Percentiles rank a stretch among this genome's conserved stretches.
These are phyloP conservation scores for Cephalotrichum gorgonifer DNA, from an alignment of 2,329 filamentous ascomycete genomes.

Conservation along the genomic window DNA sequence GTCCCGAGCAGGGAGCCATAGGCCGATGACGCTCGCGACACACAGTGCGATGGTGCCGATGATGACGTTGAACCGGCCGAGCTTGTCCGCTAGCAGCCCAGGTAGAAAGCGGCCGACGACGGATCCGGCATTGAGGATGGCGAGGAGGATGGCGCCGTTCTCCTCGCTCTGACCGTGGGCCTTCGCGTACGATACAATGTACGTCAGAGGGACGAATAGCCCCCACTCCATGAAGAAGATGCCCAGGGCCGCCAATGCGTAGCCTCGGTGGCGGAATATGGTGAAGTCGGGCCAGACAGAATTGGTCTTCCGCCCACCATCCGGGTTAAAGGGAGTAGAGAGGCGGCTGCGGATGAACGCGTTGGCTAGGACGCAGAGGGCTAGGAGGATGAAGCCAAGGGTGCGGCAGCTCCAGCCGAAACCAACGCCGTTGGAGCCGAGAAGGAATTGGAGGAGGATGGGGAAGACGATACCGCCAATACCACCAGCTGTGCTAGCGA, in stretches of 20 bases:
- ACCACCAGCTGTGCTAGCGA: slow-evolving; percentile 63
- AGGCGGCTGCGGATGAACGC: slow-evolving; percentile 43
- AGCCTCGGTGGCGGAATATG: slow-evolving; percentile 50
- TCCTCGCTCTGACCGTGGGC: slow-evolving; percentile 45
- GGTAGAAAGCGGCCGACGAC: slow-evolving; percentile 68
- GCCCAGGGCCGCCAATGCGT: slow-evolving; percentile 48
- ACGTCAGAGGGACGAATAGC: slow-evolving; percentile 65
- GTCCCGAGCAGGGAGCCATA: slow-evolving; percentile 59
- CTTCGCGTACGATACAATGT: slow-evolving; percentile 62
- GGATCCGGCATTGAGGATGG: slow-evolving; percentile 70
- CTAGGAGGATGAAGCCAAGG: slow-evolving; percentile 37
- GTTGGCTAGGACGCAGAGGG: slow-evolving; percentile 34
- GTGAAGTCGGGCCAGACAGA: slow-evolving; percentile 45
- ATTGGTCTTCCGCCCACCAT: slow-evolving; percentile 11
- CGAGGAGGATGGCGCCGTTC: slow-evolving; percentile 65
- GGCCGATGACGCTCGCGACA: slow-evolving; percentile 45
- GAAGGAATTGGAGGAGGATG: slow-evolving; percentile 32
- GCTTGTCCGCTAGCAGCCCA: slow-evolving; percentile 62
- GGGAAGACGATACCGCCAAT: slow-evolving; percentile 58
- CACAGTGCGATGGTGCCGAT: slow-evolving; percentile 52
- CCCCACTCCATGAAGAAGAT: slow-evolving; percentile 64
- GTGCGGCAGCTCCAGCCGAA: slow-evolving; percentile 40
- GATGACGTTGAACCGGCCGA: slow-evolving; percentile 76
- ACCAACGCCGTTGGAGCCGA: slow-evolving; percentile 31
- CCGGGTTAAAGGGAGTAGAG: slow-evolving; percentile 26